These are phyloP conservation scores for Helenozyma rhizophorensis DNA, from an alignment of 805 yeast genomes.

Conservation along the genomic window DNA sequence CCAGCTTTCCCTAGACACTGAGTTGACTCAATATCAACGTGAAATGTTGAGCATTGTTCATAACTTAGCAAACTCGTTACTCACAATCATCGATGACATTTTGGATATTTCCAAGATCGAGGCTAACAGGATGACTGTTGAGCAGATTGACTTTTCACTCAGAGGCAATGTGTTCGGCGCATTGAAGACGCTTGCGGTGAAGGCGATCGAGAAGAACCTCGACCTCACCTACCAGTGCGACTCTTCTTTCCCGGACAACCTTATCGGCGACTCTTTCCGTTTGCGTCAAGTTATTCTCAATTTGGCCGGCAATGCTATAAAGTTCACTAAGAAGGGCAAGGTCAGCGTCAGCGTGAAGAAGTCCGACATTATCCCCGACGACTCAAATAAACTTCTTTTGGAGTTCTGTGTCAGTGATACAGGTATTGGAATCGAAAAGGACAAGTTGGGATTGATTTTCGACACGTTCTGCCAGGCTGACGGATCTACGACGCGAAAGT, in stretches of 20 bases:
- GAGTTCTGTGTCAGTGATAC: conserved; percentile 89
- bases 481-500: conserved; percentile 88
- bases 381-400: conserved; percentile 45
- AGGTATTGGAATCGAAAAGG: conserved; percentile 85
- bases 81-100: conserved; percentile 86
- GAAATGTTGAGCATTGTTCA: conserved; percentile 90
- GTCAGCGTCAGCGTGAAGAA: conserved; percentile 72
- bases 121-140: conserved; percentile 91
- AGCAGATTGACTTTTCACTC: conserved; percentile 79
- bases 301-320: conserved; percentile 85
- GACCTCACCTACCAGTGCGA: conserved; percentile 80
- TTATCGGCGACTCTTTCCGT: conserved; percentile 86
- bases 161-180: conserved; percentile 90
- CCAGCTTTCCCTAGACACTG: conserved; percentile 82
- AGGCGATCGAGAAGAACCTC: conserved; percentile 80
- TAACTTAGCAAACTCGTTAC: conserved; percentile 77
- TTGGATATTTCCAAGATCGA: conserved; percentile 90
- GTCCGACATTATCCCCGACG: conserved; percentile 31
- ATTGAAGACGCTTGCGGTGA: conserved; percentile 81
- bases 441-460: conserved; percentile 78
- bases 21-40: conserved; percentile 84
- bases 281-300: conserved; percentile 82
- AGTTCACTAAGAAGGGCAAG: conserved; percentile 78
- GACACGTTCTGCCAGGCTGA: conserved; percentile 93
- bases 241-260: conserved; percentile 80